phyloP scores from a whole-genome alignment of 169 alveolate genomes.

The Eimeria falciformis region DNA sequence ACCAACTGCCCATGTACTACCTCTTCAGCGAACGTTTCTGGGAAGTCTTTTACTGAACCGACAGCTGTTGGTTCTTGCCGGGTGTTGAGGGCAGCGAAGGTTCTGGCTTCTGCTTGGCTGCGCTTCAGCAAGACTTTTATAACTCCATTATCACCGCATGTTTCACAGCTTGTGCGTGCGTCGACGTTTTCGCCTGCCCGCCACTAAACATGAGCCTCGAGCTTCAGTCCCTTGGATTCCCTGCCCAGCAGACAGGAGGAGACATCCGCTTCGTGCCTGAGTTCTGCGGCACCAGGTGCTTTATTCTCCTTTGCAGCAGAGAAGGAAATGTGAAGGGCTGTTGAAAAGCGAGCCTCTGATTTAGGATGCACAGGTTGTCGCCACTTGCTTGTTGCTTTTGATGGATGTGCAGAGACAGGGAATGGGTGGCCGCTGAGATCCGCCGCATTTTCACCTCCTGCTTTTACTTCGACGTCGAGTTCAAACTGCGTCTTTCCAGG shows the following conservation, averaged over 20 bases:
- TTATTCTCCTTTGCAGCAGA: not conserved
- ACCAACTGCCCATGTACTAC: no score
- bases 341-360: no score
- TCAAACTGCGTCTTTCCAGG: constrained; percentile 62
- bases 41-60: no score
- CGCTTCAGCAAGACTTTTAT: constrained; percentile 62
- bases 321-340: not conserved
- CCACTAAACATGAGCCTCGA: constrained; percentile 52
- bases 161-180: constrained; percentile 47
- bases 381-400: not conserved
- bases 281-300: constrained; percentile 52
- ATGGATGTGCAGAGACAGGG: constrained; percentile 59
- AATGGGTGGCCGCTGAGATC: constrained; percentile 66
- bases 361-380: no score
- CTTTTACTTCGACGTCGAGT: constrained; percentile 60
- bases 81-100: not conserved
- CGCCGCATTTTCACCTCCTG: constrained; percentile 52
- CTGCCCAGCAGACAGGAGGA: constrained; percentile 64
- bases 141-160: constrained; percentile 36
- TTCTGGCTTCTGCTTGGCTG: not conserved
- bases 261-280: constrained; percentile 61
- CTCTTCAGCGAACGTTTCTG: no score
- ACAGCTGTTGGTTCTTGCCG: no score
- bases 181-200: constrained; percentile 54
- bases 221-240: constrained; percentile 50